Base-by-base conservation (phyloP, 192 early-diverging fungal genomes). In the Linnemannia zychae region DNA sequence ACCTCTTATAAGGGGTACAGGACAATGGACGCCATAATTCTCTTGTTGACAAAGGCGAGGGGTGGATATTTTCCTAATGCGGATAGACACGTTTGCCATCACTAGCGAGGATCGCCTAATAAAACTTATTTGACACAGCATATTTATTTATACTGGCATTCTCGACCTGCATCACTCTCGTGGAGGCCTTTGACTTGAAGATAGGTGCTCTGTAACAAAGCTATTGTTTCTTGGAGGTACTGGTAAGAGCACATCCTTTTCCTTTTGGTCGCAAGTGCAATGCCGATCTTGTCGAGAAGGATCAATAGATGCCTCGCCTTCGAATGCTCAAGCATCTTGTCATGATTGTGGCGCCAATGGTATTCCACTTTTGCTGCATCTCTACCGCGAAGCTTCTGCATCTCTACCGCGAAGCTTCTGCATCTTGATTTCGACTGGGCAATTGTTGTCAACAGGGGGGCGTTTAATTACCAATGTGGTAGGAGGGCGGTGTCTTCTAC, bases 341-440 rank as follows among this genome's bases (percentile, higher is more conserved):
- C 76, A 77, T 77, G 67, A 48, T 57, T 70, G 76, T 77, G 76
- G 24, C 36, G 76, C 76, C 76, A 77, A 7, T 24, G 76, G 67
- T 77, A 77, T 6, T 57, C 49, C 76, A 77, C 76, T n/a, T n/a
- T n/a, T n/a, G n/a, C n/a, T n/a, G n/a, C n/a, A n/a, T n/a, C n/a
- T n/a, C n/a, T n/a, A n/a, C n/a, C n/a, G n/a, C n/a, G n/a, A n/a
- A 9, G 4, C 12, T 13, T 70, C 76, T 34, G 67, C 76, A 77
- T 70, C 76, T 34, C n/a, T 68, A 34, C 50, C 76, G 2, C 33
- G 31, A 69, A 50, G 76, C n/a, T 77, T 77, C 37, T 33, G 33
- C 67, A 77, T 77, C 68, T 52, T 50, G 76, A 77, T 77, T 44
- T 77, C 67, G 36, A 70, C 76, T 50, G 76, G 67, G 24, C 49